Percentiles rank a stretch among this genome's conserved stretches.
Conservation (phyloP, 768 basidiomycete genomes). For the Suillus occidentalis region DNA sequence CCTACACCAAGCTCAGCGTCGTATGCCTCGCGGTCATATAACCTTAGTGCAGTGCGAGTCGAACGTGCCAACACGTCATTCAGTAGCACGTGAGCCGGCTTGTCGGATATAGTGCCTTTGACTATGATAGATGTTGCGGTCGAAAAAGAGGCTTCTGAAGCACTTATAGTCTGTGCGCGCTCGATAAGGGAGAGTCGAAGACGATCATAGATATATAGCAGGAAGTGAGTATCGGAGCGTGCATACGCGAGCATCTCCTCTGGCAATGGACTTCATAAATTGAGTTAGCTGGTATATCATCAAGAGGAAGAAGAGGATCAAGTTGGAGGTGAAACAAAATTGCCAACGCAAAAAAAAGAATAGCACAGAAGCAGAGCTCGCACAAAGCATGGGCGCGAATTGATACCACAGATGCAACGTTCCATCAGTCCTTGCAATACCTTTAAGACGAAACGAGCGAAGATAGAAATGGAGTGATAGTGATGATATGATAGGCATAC, state of each 20-base stretch:
- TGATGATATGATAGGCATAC: neutral
- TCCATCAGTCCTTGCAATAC: neutral
- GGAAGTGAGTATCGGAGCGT: conserved; percentile 93
- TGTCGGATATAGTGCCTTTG: conserved; percentile 17
- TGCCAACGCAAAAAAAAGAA: neutral
- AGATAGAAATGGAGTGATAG: neutral
- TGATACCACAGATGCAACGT: neutral
- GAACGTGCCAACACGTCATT: conserved; percentile 71
- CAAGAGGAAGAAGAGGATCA: neutral
- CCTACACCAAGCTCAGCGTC: conserved; percentile 66
- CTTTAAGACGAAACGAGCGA: neutral
- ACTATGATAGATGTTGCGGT: conserved; percentile 23
- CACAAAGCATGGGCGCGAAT: neutral
- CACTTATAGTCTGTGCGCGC: conserved; percentile 42
- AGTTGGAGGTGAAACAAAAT: neutral
- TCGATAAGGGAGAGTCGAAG: conserved; percentile 87
- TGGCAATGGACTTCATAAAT: conserved; percentile 64
- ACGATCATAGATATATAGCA: conserved; percentile 89
- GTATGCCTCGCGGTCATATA: conserved; percentile 70
- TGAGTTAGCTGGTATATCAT: neutral
- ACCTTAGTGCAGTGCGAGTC: conserved; percentile 70
- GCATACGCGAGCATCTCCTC: conserved; percentile 91
- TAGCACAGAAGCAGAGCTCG: neutral
- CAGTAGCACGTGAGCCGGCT: conserved; percentile 44
- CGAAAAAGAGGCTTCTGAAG: conserved; percentile 34